These are phyloP conservation scores for Sphenostylis stenocarpa DNA, from an alignment of 306 rosid genomes.

Conservation along the genomic window DNA sequence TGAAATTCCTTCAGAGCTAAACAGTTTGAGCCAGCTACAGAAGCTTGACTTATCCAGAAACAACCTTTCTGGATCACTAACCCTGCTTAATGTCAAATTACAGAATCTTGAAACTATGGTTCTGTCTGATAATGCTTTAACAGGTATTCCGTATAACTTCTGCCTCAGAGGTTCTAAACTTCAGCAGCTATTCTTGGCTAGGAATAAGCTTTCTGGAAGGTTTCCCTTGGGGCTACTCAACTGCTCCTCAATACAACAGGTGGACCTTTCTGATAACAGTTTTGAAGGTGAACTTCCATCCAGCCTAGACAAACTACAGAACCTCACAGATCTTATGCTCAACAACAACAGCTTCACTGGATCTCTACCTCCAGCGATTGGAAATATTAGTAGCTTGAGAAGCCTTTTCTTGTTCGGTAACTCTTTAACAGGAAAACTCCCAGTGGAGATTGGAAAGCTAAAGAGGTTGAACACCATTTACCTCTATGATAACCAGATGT, in stretches of 20 bases:
- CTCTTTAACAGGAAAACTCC: slow-evolving; percentile 59
- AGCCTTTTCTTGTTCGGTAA: slow-evolving; percentile 60
- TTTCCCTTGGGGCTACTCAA: slow-evolving; percentile 63
- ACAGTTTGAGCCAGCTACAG: slow-evolving; percentile 54
- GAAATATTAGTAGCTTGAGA: slow-evolving; percentile 61
- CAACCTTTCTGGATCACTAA: slow-evolving; percentile 63
- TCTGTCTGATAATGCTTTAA: slow-evolving; percentile 68
- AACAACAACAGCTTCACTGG: slow-evolving; percentile 79
- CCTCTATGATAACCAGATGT: slow-evolving; percentile 83
- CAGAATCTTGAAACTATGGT: slow-evolving; percentile 54
- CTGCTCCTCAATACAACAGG: slow-evolving; percentile 66
- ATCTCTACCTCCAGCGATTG: slow-evolving; percentile 57
- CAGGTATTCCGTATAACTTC: slow-evolving; percentile 65
- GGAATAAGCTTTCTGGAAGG: slow-evolving; percentile 57
- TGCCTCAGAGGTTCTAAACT: slow-evolving; percentile 54
- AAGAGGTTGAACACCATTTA: slow-evolving; percentile 51
- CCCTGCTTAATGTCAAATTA: slow-evolving; percentile 36
- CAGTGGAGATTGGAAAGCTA: slow-evolving; percentile 74
- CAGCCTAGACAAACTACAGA: slow-evolving; percentile 46
- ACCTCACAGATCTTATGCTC: slow-evolving; percentile 67
- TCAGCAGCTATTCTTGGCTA: slow-evolving; percentile 57
- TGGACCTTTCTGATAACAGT: slow-evolving; percentile 71
- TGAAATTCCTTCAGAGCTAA: slow-evolving; percentile 63
- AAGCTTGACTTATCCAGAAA: slow-evolving; percentile 71
- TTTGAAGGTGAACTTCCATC: slow-evolving; percentile 68